A percentile compares a stretch with the other conserved stretches of the same genome.
These are phyloP conservation scores for Exophiala dermatitidis DNA, from an alignment of 2,329 filamentous ascomycete species.

Conservation along the genomic window DNA sequence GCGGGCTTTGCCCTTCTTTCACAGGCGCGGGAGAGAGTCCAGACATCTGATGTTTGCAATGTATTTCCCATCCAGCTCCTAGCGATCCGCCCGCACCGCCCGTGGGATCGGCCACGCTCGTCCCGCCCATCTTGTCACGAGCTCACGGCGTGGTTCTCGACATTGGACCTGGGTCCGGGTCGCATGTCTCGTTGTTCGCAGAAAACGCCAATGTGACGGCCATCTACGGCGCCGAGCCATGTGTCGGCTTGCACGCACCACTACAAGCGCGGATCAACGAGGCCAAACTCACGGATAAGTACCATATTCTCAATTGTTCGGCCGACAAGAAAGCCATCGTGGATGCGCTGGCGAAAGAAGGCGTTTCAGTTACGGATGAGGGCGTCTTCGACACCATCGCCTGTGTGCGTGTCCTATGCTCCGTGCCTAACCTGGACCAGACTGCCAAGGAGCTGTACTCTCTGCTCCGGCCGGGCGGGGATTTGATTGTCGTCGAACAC, in stretches of 20 bases:
- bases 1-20: background rate
- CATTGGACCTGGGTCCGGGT: constrained; percentile 48
- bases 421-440: constrained; percentile 43
- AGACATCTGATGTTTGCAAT: background rate
- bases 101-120: constrained; percentile 33
- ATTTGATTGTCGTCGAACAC: constrained; percentile 51
- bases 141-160: constrained; percentile 42
- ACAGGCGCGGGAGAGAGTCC: background rate
- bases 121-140: constrained; percentile 37
- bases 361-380: constrained; percentile 29
- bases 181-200: constrained; percentile 43
- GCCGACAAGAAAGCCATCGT: constrained; percentile 43
- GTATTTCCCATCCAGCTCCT: constrained; percentile 13
- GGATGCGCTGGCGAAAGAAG: constrained; percentile 39
- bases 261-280: constrained; percentile 30
- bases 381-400: constrained; percentile 51
- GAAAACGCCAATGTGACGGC: constrained; percentile 37
- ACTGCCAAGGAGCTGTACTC: constrained; percentile 44
- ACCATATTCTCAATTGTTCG: constrained; percentile 44
- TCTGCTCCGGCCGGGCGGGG: constrained; percentile 49
- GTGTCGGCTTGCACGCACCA: constrained; percentile 40
- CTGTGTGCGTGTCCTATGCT: constrained; percentile 49
- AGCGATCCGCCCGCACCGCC: constrained; percentile 22
- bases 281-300: constrained; percentile 38
- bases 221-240: constrained; percentile 52